These are phyloP conservation scores for Phaeotremella fagi DNA, from an alignment of 768 basidiomycete genomes.

Conservation along the genomic window DNA sequence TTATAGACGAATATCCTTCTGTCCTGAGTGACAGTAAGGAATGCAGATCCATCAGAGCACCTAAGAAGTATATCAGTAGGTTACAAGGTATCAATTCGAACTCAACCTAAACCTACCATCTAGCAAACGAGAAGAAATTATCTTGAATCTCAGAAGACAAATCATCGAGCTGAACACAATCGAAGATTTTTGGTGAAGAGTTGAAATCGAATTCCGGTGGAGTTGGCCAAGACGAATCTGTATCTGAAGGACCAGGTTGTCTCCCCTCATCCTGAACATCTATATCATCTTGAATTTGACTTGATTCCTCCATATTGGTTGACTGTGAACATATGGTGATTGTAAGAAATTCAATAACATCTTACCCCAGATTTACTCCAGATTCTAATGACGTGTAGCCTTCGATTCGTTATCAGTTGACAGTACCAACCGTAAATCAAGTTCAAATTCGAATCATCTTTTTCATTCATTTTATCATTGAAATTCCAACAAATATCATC, in stretches of 20 bases:
- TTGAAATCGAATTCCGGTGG: slow-evolving; percentile 18
- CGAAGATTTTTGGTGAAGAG: not conserved
- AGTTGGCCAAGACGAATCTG: slow-evolving; percentile 11
- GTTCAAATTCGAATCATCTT: too few relatives aligned
- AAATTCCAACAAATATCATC: too few relatives aligned
- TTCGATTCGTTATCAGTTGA: too few relatives aligned
- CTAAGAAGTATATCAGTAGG: slow-evolving; percentile 48
- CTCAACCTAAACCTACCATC: slow-evolving; percentile 58
- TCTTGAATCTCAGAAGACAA: slow-evolving; percentile 17
- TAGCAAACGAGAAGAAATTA: slow-evolving; percentile 58
- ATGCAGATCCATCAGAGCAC: slow-evolving; percentile 67
- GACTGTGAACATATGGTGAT: too few relatives aligned
- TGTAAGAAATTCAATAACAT: too few relatives aligned
- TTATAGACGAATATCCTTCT: slow-evolving; percentile 58
- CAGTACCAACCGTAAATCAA: too few relatives aligned
- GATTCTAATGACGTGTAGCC: not conserved
- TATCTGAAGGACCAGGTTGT: not conserved
- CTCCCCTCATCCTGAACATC: not conserved
- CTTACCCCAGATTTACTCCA: not conserved
- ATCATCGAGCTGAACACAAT: slow-evolving; percentile 1
- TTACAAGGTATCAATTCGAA: too few relatives aligned
- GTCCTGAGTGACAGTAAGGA: slow-evolving; percentile 69
- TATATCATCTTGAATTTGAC: not conserved
- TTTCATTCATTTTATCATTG: too few relatives aligned
- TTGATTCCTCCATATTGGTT: too few relatives aligned